phyloP scores from a whole-genome alignment of 2,329 filamentous ascomycete species.

The Kalaharituber pfeilii region DNA sequence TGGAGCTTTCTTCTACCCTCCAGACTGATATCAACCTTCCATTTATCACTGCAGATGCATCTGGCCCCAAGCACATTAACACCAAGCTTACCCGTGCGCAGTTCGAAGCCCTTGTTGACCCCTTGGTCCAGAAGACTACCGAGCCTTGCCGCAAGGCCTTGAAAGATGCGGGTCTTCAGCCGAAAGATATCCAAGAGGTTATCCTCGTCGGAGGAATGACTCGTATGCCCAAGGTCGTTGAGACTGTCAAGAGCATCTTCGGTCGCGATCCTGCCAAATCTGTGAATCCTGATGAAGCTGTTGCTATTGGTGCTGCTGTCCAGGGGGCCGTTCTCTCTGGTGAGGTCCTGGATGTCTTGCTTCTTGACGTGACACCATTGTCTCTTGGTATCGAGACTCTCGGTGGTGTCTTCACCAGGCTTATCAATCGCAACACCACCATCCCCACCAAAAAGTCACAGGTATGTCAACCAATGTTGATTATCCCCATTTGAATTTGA shows the following conservation, averaged over 20 bases:
- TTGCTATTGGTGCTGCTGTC: conserved; percentile 91
- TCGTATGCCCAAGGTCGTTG: conserved; percentile 94
- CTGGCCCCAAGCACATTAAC: conserved; percentile 97
- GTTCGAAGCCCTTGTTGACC: conserved; percentile 83
- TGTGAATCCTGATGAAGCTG: conserved; percentile 95
- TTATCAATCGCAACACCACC: conserved; percentile 98
- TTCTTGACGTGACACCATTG: conserved; percentile 87
- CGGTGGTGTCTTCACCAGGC: conserved; percentile 88
- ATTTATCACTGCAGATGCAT: conserved; percentile 93
- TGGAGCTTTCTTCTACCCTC: conserved; percentile 84
- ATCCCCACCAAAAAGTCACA: conserved; percentile 99
- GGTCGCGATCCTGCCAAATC: conserved; percentile 94
- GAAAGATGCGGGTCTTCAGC: conserved; percentile 80
- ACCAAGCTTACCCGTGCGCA: conserved; percentile 79
- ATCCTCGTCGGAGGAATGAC: conserved; percentile 99
- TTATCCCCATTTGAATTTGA: too few species aligned
- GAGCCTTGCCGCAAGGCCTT: conserved; percentile 92
- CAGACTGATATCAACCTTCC: conserved; percentile 97
- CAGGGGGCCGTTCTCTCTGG: conserved; percentile 93
- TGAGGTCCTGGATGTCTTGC: conserved; percentile 87
- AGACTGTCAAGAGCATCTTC: conserved; percentile 94
- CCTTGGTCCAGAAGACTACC: conserved; percentile 68
- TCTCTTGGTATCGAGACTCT: conserved; percentile 98
- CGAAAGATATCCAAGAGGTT: conserved; percentile 92
- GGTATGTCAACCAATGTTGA: too few species aligned